A percentile compares a stretch with the other conserved stretches of the same genome.
phyloP scores from a whole-genome alignment of 495 filamentous ascomycete genomes.

The Hypoxylon fuscum region DNA sequence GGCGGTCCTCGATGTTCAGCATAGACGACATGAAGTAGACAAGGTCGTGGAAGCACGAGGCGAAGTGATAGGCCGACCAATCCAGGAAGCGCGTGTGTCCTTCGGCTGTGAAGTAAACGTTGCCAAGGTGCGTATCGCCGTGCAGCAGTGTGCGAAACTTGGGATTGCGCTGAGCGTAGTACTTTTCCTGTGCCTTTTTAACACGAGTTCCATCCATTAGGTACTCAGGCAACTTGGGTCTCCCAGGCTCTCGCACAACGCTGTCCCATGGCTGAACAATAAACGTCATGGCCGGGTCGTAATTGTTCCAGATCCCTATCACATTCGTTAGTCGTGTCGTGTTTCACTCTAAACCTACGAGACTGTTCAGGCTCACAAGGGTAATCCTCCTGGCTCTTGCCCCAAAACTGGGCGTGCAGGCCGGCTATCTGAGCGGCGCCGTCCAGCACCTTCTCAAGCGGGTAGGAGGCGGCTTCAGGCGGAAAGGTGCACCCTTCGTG shows the following conservation, averaged over 20 bases:
- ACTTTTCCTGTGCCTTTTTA: slow-evolving; percentile 39
- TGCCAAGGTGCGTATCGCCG: slow-evolving; percentile 47
- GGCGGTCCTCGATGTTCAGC: slow-evolving; percentile 45
- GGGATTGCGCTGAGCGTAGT: slow-evolving; percentile 42
- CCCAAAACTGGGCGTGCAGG: slow-evolving; percentile 50
- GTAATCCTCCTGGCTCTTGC: slow-evolving; percentile 37
- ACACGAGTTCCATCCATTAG: slow-evolving; percentile 42
- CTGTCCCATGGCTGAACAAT: slow-evolving; percentile 38
- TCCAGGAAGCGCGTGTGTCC: slow-evolving; percentile 48
- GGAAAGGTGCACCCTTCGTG: slow-evolving; percentile 41
- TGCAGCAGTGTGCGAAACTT: slow-evolving; percentile 43
- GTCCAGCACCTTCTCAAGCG: slow-evolving; percentile 40
- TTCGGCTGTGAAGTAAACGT: slow-evolving; percentile 31
- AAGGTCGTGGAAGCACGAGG: slow-evolving; percentile 48
- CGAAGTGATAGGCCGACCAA: slow-evolving; percentile 47
- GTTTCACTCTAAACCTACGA: background rate
- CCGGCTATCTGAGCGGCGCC: slow-evolving; percentile 47
- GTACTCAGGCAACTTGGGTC: slow-evolving; percentile 40
- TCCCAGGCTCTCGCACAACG: slow-evolving; percentile 34
- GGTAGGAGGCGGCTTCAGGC: slow-evolving; percentile 41
- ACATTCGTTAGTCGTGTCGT: background rate
- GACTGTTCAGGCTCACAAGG: slow-evolving; percentile 32
- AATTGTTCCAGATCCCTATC: slow-evolving; percentile 32
- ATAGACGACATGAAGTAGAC: slow-evolving; percentile 46
- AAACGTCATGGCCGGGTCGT: slow-evolving; percentile 33